Evolutionary conservation across 371 early-diverging fungal species (phyloP), one percentile per base, ranked within the genome.

Genomic region (Rhizopus microsporus): DNA sequence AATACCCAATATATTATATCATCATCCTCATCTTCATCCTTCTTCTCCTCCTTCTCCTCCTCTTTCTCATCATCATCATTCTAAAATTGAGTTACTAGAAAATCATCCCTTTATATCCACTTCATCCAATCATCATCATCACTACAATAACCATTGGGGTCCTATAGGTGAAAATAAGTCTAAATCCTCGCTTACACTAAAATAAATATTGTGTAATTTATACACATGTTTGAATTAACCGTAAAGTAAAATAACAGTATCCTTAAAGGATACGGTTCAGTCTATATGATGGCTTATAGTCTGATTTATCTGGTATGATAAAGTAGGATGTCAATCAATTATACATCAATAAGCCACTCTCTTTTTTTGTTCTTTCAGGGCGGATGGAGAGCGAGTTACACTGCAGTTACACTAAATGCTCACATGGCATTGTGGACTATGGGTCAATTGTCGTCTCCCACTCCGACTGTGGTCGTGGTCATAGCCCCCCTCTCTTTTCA

Each of bases 101-200:
- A 58, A 54, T 49, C 59, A 67, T 62, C 67, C 67, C 34, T 67
- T 62, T 47, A 62, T 67, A 51, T 58, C 67, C 17, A 58, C 62
- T 31, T 30, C 42, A 58, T 31, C 31, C 15, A 47, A 31, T 37
- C 53, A 35, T 33, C 50, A 54, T 16, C 53, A 31, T 17, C 46
- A 35, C 45, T 51, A 52, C 5, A 52, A 53, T 53, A 32, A 38
- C 15, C 56, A 56, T 23, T 23, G 23, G 40, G 65, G 65, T 32
- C 56, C 60, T 6, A 56, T 65, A 45, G 65, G 65, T 17, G 60
- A 60, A 43, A 56, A 57, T 29, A 46, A 46, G 12, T 12, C 46
- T 23, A 46, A 46, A 23, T 29, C 15, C 23, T 23, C 23, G 23
- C 23, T 23, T 42, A n/a, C n/a, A 42, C 6, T 15, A 42, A 42